phyloP scores from a whole-genome alignment of 2,329 filamentous ascomycete genomes.

The Alternaria sp. region DNA sequence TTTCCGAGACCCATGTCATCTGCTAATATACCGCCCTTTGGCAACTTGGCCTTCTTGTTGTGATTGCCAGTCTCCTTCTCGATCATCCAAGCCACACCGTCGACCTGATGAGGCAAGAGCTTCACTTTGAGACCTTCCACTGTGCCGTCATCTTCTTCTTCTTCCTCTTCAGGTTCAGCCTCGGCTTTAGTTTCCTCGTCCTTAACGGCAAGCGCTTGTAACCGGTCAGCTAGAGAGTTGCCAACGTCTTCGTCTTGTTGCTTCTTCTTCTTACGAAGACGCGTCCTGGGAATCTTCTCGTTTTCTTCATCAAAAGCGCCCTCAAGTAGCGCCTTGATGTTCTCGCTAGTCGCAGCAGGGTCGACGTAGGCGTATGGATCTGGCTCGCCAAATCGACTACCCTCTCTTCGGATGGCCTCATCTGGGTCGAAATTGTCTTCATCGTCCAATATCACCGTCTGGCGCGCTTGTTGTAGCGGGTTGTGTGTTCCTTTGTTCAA shows the following conservation, averaged over 20 bases:
- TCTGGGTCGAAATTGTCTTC: constrained; percentile 60
- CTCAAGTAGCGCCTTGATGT: constrained; percentile 83
- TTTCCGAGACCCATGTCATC: constrained; percentile 98
- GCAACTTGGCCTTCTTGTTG: constrained; percentile 79
- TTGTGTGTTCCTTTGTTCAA: constrained; percentile 42
- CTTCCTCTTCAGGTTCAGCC: constrained; percentile 46
- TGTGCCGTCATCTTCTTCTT: constrained; percentile 65
- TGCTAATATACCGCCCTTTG: constrained; percentile 92
- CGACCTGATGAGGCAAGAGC: constrained; percentile 90
- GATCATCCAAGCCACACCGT: constrained; percentile 94
- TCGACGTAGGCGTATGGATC: constrained; percentile 72
- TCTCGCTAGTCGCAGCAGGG: constrained; percentile 73
- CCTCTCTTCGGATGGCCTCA: constrained; percentile 55
- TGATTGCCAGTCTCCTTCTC: constrained; percentile 87
- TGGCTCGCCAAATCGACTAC: constrained; percentile 60
- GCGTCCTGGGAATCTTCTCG: constrained; percentile 60
- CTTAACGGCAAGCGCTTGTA: constrained; percentile 54
- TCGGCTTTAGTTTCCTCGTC: constrained; percentile 61
- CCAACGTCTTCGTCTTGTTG: constrained; percentile 45
- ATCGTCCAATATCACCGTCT: constrained; percentile 53
- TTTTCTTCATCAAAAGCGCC: constrained; percentile 80
- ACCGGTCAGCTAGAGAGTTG: constrained; percentile 53
- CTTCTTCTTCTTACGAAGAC: constrained; percentile 56
- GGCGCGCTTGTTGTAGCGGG: constrained; percentile 42
- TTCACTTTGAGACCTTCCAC: constrained; percentile 87